Base-by-base conservation (phyloP, 352 stramenopile species). In the Phytophthora melonis region DNA sequence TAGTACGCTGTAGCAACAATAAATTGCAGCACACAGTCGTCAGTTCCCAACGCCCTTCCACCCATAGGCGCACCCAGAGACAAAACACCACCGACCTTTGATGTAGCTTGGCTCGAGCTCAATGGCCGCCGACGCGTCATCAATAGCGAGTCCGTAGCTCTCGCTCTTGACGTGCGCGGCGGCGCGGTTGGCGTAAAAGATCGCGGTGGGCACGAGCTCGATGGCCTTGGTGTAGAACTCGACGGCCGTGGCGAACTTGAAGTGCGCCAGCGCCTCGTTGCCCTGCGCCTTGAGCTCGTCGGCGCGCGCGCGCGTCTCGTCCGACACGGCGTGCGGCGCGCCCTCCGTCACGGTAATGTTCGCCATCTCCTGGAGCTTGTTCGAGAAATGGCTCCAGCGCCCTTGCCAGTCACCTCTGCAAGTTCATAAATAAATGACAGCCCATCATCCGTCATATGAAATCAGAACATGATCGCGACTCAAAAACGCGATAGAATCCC, bases 101-200 rank as follows among this genome's bases (percentile, higher is more conserved):
- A 98, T 82, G 77, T 99, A 99, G 18, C 72, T 90, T 1, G 95
- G 78, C 63, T 99, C 98, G 5, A 99, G 64, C 19, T 92, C 81
- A 57, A 99, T 96, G 1, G 98, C 97, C 5, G 87, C 78, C n/a
- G 96, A 97, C 11, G 98, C 97, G 73, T 99, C 98, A 27, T 93
- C 80, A 58, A 99, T 99, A 9, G 98, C 98, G 6, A 99, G 81
- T 1, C 98, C 98, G 80, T 99, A 99, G 83, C 96, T 98, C 84
- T 99, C 98, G 64, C 97, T 97, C 77, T 99, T 99, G 70, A 99
- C 96, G 79, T 99, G 98, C 21, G 97, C 97, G 59, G 98, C 94
- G 6, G 98, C 97, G 23, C 97, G 89, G 81, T 99, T 99, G 52
- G 93, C 86, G 68, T 97, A 98, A 81, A 97, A 98, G 72, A 98